Base-by-base conservation (phyloP, 2,329 filamentous ascomycete genomes). In the Stagonosporopsis rhizophila region DNA sequence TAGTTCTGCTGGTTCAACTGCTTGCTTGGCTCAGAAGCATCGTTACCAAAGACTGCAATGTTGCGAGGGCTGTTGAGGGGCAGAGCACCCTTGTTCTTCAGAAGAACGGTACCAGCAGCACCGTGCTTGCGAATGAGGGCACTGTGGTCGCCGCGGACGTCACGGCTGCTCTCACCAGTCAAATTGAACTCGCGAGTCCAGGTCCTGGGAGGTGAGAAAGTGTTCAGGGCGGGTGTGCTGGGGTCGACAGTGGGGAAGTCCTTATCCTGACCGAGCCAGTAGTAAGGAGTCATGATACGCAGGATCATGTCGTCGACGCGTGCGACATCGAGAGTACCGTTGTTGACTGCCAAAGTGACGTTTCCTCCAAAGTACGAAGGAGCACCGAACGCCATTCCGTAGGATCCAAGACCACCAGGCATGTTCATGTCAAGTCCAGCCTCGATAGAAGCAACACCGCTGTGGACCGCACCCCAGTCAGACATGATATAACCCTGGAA, bases 21-120 rank as follows among this genome's bases (percentile, higher is more conserved):
- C 22, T 78, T 77, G 61, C 85, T 81, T 66, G 72, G 59, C 45
- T 79, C 75, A 12, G 73, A 75, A 28, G 80, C 80, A 60, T 80
- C 79, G 50, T 81, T 80, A 1, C 82, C 82, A 52, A 83, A 82
- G 1, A 85, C 71, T 2, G 75, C 77, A 42, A 84, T 78, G 28
- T 77, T 78, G 42, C 72, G 75, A 6, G 82, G 81, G 50, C 78
- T 80, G 49, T 80, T 80, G 7, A 90, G 71, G 0, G 84, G 84
- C 1, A 87, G 75, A 2, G 80, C 70, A 8, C 75, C 73, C 8
- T 78, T 77, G 52, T 87, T 86, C 70, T 84, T 84, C 15, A 84
- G 62, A 7, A 79, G 64, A 5, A 79, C 77, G 28, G 71, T 74
- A 2, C 76, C 77, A 35, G 75, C 77, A 28, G 76, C 72, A 32